Evolutionary conservation across 2,329 filamentous ascomycete genomes (phyloP).

Genomic region (Aspergillus neotritici): DNA sequence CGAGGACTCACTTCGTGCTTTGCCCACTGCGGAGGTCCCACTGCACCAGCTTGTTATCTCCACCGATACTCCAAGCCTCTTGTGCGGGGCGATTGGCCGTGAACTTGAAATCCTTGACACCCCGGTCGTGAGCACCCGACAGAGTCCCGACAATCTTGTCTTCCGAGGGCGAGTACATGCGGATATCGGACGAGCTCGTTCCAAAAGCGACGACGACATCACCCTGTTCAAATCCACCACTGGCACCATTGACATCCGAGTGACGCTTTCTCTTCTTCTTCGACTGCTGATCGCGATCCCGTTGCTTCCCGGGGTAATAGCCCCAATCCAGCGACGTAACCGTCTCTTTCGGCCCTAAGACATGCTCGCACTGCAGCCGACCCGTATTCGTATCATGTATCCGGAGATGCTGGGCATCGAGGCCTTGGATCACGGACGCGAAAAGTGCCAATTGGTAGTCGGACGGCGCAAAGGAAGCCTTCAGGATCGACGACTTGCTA

Average conservation of each 20-base stretch:
- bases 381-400: conserved; percentile 49
- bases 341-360: conserved; percentile 41
- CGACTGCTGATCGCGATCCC: conserved; percentile 33
- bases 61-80: conserved; percentile 51
- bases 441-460: conserved; percentile 49
- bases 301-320: conserved; percentile 33
- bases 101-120: conserved; percentile 49
- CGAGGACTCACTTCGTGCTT: conserved; percentile 37
- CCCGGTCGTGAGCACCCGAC: conserved; percentile 43
- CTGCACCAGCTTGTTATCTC: conserved; percentile 48
- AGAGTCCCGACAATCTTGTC: conserved; percentile 43
- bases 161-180: conserved; percentile 46
- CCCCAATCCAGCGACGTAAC: conserved; percentile 50
- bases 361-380: conserved; percentile 47
- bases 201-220: conserved; percentile 47
- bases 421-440: conserved; percentile 49
- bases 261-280: conserved; percentile 50
- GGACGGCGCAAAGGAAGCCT: conserved; percentile 47
- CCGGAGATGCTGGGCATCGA: conserved; percentile 48
- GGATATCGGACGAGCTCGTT: conserved; percentile 45
- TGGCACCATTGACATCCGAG: conserved; percentile 36
- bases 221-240: conserved; percentile 30
- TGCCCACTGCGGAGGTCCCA: conserved; percentile 46
- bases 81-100: conserved; percentile 33
- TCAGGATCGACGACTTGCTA: conserved; percentile 45